Base-by-base conservation (phyloP, 2,329 filamentous ascomycete genomes). In the Endoconidiophora laricicola region DNA sequence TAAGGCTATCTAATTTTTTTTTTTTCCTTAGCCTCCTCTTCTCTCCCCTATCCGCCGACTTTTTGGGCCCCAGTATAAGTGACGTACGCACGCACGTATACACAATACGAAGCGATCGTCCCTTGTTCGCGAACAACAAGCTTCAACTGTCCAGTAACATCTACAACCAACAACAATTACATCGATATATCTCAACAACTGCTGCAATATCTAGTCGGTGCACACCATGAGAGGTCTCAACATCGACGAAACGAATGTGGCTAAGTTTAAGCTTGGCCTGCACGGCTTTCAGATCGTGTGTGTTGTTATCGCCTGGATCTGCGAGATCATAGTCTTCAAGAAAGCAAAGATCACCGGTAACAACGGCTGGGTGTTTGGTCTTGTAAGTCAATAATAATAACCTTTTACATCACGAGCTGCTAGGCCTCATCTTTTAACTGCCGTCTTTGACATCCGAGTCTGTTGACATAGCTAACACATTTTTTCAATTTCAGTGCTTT, bases 341-440 rank as follows among this genome's bases (percentile, higher is more conserved):
- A 64, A 66, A 49, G 65, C 74, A 4, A 61, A 60, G 18, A 69
- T 81, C 55, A 71, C 70, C 50, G 75, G 76, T 33, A 69, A 74
- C 55, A 73, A 74, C 61, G 76, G 71, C 54, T 81, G 78, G 77
- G 71, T 74, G 0, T 81, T 81, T 55, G 77, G 67, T 56, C 68
- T 79, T 63, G 78, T 81, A 68, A 54, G 75, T 64, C 41, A 18
- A 43, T 20, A 20, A 38, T 18, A 18, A 18, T 18, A 18, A 18
- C 16, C 16, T 18, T 18, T 18, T 18, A 18, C 16, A 18, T 9
- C 16, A 2, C 16, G 16, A 18, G 16, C 16, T 18, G 16, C 16
- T 18, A 18, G 16, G 16, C 16, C 16, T 18, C 12, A 40, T 38
- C 10, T 45, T 26, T 6, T 36, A 14, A 14, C 29, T 46, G 22